Base-by-base conservation (phyloP, 2,329 filamentous ascomycete genomes). In the Mariannaea elegans region DNA sequence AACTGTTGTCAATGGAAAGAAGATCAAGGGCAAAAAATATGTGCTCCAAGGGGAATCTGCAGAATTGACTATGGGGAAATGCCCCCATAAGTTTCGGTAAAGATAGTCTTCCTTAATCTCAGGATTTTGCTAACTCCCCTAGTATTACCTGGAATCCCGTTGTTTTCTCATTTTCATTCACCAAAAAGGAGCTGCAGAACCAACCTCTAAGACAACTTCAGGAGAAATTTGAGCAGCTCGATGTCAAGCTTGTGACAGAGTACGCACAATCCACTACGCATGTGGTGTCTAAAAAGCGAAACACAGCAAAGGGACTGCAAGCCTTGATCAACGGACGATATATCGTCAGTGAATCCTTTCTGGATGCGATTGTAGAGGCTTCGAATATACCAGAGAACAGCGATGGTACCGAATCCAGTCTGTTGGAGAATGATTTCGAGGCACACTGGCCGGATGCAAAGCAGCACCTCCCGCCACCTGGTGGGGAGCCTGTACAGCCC, bases 201-300 rank as follows among this genome's bases (percentile, higher is more conserved):
- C 87, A 90, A 67, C 87, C 89, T 2, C 81, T 94, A 54, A 77
- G 80, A 2, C 80, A 80, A 16, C 83, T 93, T 23, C 86, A 86
- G 62, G 78, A 84, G 29, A 84, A 84, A 52, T 85, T 98, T 16
- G 93, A 96, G 72, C 86, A 89, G 42, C 82, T 97, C n/a, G 95
- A 97, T 72, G 89, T 98, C 75, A 98, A 97, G 75, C 89, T 93
- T 13, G 80, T 91, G 13, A 82, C 86, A 41, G 89, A 93, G 4
- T 97, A 93, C 74, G 78, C 84, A 23, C 83, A 80, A 14, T 79
- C 84, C 24, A 97, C 94, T 0, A 97, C 94, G 0, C 94, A 98
- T 75, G 90, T 97, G 10, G 88, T 98, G 31, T 89, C 92, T 7
- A 91, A 88, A 74, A 97, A 97, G 77, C 86, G 95, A 46, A 99